Percentiles rank a stretch among this genome's conserved stretches.
phyloP scores from a whole-genome alignment of 1,284 basidiomycete species.

The Coniferiporia sulphurascens region DNA sequence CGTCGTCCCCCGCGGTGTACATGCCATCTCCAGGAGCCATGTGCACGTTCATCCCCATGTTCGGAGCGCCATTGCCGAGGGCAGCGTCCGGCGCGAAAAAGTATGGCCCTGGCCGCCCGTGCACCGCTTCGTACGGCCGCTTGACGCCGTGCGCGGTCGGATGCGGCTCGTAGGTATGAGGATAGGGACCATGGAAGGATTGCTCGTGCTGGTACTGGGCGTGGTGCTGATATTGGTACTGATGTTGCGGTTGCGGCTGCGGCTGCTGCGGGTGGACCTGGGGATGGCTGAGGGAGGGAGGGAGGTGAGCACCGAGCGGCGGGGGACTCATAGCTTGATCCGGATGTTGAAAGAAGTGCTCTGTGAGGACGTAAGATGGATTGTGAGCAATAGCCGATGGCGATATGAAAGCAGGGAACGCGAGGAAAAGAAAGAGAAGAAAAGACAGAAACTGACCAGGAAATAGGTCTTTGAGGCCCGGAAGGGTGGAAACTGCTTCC shows the following conservation, averaged over 20 bases:
- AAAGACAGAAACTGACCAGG: neutral
- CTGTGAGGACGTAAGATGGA: neutral
- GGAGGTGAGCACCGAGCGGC: neutral
- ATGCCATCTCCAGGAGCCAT: neutral
- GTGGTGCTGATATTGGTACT: neutral
- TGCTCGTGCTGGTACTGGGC: too few relatives aligned
- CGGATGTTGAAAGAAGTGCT: neutral
- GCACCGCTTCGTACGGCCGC: neutral
- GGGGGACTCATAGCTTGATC: neutral
- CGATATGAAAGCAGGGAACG: neutral
- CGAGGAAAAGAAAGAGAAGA: neutral
- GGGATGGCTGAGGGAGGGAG: neutral
- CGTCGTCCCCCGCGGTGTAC: neutral
- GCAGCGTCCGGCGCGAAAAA: neutral
- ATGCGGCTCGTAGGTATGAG: too few relatives aligned
- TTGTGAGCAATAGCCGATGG: neutral
- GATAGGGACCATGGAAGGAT: too few relatives aligned
- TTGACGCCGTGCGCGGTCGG: neutral
- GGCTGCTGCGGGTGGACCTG: neutral
- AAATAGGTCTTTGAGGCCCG: neutral
- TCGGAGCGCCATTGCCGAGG: neutral
- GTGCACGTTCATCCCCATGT: neutral
- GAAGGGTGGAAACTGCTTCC: neutral
- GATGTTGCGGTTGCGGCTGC: neutral
- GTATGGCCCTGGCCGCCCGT: neutral